phyloP scores from a whole-genome alignment of 345 rosid species.

The Geranium rotundifolium region DNA sequence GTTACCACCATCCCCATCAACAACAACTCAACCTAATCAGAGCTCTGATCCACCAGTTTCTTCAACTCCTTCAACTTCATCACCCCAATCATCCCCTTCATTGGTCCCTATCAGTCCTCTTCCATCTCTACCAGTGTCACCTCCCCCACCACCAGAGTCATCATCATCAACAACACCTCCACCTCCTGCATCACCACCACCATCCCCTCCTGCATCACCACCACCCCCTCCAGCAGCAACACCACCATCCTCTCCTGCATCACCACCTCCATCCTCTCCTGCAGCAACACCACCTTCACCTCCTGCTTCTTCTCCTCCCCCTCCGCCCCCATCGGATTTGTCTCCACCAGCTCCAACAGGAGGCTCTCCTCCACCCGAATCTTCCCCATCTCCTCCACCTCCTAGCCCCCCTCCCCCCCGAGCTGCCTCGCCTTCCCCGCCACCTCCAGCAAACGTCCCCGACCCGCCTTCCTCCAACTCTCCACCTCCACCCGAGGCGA shows the following conservation, averaged over 20 bases:
- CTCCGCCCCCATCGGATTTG: slow-evolving; percentile 39
- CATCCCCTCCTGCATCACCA: slow-evolving; percentile 18
- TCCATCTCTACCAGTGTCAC: too few species aligned
- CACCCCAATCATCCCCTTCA: too few species aligned
- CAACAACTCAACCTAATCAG: too few species aligned
- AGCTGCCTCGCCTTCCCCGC: slow-evolving; percentile 28
- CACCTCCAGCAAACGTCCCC: slow-evolving; percentile 19
- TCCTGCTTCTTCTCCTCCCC: slow-evolving; percentile 23
- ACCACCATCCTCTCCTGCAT: slow-evolving; percentile 14
- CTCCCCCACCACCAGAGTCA: slow-evolving; percentile 10
- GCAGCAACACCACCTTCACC: slow-evolving; percentile 33
- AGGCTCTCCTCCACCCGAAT: too few species aligned
- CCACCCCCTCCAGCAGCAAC: slow-evolving; percentile 15
- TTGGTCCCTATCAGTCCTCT: slow-evolving; percentile 10
- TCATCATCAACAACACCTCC: slow-evolving; percentile 9
- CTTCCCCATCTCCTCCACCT: slow-evolving; percentile 18
- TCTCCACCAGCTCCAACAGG: slow-evolving; percentile 21
- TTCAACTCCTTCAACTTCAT: too few species aligned
- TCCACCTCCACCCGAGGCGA: slow-evolving; percentile 8
- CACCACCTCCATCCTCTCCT: slow-evolving; percentile 22
- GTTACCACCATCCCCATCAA: too few species aligned
- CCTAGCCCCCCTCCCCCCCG: slow-evolving; percentile 33
- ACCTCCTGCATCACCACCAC: slow-evolving; percentile 23
- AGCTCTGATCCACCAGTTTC: too few species aligned
- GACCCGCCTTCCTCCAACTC: slow-evolving; percentile 20